Percentiles rank a stretch among this genome's conserved stretches.
phyloP scores from a whole-genome alignment of 2,329 filamentous ascomycete species.

The Rhytidhysteron rufulum region DNA sequence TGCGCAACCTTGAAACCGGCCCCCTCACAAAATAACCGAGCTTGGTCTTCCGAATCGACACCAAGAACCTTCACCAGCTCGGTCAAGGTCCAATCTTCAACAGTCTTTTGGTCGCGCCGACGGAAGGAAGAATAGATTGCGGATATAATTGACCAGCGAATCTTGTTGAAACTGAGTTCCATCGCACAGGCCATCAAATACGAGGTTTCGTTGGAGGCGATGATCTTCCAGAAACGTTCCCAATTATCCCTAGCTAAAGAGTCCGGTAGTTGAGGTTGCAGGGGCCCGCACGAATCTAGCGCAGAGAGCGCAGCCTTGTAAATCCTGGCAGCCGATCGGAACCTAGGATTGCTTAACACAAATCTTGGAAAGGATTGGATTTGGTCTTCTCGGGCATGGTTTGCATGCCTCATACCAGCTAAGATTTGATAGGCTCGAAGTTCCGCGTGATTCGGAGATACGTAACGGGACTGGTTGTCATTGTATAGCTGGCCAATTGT shows the following conservation, averaged over 20 bases:
- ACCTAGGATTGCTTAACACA: constrained; percentile 48
- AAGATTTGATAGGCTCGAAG: constrained; percentile 61
- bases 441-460: constrained; percentile 58
- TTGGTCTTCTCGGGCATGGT: constrained; percentile 53
- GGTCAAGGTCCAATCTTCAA: constrained; percentile 55
- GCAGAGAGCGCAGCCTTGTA: constrained; percentile 54
- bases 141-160: constrained; percentile 55
- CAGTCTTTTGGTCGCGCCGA: constrained; percentile 47
- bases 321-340: constrained; percentile 55
- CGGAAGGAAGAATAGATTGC: constrained; percentile 53
- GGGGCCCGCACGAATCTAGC: constrained; percentile 48
- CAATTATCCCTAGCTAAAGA: constrained; percentile 57
- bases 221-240: constrained; percentile 53
- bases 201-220: constrained; percentile 53
- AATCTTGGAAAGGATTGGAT: constrained; percentile 53
- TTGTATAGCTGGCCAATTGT: constrained; percentile 61
- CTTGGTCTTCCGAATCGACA: constrained; percentile 55
- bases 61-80: constrained; percentile 50
- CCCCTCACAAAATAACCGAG: constrained; percentile 50
- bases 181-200: constrained; percentile 63
- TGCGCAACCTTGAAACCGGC: constrained; percentile 51
- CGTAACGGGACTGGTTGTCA: constrained; percentile 45
- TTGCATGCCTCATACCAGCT: constrained; percentile 50
- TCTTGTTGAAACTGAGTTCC: constrained; percentile 58
- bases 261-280: constrained; percentile 47